Percentiles rank a stretch among this genome's conserved stretches.
Conservation (phyloP, 257 asterid species). For the Solanum raphanifolium region DNA sequence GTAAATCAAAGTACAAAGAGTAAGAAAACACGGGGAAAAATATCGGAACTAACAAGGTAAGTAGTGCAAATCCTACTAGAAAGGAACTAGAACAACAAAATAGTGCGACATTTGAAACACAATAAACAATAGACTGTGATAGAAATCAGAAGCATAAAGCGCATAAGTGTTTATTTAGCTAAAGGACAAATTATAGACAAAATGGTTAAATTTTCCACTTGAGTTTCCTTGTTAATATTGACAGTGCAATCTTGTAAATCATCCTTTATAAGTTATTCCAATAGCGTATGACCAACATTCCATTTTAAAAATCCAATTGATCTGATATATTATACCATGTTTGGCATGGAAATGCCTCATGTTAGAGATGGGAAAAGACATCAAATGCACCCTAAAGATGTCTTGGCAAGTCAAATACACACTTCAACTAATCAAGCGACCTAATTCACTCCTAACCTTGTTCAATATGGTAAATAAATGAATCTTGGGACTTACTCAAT, state of each 20-base stretch:
- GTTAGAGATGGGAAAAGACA: not conserved
- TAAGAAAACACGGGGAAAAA: not conserved
- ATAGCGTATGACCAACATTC: not conserved
- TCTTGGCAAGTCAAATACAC: not conserved
- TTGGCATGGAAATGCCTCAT: not conserved
- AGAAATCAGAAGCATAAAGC: not conserved
- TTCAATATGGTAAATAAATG: not conserved
- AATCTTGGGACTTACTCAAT: not conserved
- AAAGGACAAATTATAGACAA: not conserved
- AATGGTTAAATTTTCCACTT: not conserved
- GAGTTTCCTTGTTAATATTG: not conserved
- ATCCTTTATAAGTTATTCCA: not conserved
- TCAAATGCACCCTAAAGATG: not conserved
- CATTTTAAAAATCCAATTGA: not conserved
- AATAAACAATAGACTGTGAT: not conserved
- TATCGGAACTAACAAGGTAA: not conserved
- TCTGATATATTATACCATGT: not conserved
- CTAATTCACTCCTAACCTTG: not conserved
- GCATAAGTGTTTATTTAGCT: not conserved
- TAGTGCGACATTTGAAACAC: not conserved
- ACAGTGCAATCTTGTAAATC: not conserved
- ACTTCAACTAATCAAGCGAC: not conserved
- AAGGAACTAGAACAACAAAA: not conserved
- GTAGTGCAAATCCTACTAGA: not conserved
- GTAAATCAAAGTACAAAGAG: not conserved